A percentile compares a stretch with the other conserved stretches of the same genome.
Evolutionary conservation across 2,329 filamentous ascomycete genomes (phyloP).

Genomic region (Aspergillus tanneri): DNA sequence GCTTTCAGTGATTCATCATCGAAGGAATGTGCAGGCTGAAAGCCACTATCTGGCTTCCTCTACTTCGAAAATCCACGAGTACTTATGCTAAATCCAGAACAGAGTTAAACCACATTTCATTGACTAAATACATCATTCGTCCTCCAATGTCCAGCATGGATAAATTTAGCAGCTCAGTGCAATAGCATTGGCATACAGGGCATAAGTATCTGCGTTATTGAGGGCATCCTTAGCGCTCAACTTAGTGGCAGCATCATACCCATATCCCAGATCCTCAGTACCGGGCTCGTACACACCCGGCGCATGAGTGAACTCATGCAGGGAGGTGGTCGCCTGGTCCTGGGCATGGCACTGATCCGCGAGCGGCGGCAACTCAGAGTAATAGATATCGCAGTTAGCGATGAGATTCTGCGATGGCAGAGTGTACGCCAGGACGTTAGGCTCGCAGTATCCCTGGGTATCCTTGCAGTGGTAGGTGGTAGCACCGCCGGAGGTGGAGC

Average conservation of each 20-base stretch:
- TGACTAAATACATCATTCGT: no score
- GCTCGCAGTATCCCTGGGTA: conserved; percentile 52
- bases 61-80: no score
- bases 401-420: conserved; percentile 55
- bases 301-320: conserved; percentile 67
- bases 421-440: conserved; percentile 61
- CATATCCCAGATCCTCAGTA: conserved; percentile 60
- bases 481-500: conserved; percentile 49
- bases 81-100: no score
- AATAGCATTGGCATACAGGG: conserved; percentile 51
- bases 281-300: conserved; percentile 54
- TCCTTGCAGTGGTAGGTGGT: conserved; percentile 62
- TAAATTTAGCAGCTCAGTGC: neutral
- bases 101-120: no score
- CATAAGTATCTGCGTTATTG: conserved; percentile 63
- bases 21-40: no score
- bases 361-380: conserved; percentile 49
- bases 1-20: no score
- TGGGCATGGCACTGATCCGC: conserved; percentile 59
- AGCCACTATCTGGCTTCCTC: no score
- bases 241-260: conserved; percentile 51
- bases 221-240: conserved; percentile 54
- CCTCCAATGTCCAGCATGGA: no score
- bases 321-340: conserved; percentile 63
- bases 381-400: conserved; percentile 63